Conservation (phyloP, 140 eudicot species). For the Anethum foeniculum region DNA sequence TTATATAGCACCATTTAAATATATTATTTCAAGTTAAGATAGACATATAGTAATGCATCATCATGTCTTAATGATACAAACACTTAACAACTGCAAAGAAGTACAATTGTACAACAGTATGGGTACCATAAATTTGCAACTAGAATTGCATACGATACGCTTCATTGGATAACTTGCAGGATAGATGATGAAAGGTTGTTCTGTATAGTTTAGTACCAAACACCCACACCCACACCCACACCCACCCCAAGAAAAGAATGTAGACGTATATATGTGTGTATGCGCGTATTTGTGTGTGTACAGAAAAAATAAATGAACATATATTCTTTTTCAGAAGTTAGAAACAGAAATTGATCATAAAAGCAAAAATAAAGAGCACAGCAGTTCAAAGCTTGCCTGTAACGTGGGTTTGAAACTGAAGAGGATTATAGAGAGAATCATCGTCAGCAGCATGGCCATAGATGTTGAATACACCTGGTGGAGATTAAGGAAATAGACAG, state of each 20-base stretch:
- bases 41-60: background rate
- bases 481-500: no score
- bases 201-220: background rate
- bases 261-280: background rate
- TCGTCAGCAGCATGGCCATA: conserved; percentile 95
- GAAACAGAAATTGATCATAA: background rate
- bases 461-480: conserved; percentile 99
- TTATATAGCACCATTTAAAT: background rate
- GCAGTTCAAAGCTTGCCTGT: conserved; percentile 39
- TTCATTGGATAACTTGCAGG: background rate
- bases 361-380: background rate
- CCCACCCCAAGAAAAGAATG: background rate
- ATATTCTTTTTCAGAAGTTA: background rate
- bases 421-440: conserved; percentile 74
- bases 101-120: background rate
- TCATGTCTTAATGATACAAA: background rate
- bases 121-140: background rate
- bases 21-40: background rate
- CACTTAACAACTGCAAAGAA: background rate
- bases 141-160: background rate
- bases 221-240: no score
- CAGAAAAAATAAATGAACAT: background rate
- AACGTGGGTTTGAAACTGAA: conserved; percentile 78
- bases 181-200: background rate
- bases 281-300: no score